Conservation (phyloP, 2,329 filamentous ascomycete genomes). For the Botrytis elliptica region DNA sequence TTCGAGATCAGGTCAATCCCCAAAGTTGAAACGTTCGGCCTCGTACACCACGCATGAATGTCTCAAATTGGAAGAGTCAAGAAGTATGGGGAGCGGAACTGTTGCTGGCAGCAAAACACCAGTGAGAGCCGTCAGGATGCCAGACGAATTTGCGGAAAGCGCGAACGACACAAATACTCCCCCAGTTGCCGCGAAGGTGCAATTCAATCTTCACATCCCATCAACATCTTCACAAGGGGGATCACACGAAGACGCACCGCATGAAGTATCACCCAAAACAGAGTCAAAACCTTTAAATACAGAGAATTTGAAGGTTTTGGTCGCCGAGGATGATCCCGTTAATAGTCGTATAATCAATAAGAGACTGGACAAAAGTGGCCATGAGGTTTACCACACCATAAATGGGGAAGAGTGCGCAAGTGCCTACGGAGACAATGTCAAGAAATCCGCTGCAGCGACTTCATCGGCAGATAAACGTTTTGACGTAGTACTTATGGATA, state of each 20-base stretch:
- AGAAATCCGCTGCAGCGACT: background rate
- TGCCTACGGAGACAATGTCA: constrained; percentile 62
- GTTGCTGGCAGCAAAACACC: constrained; percentile 44
- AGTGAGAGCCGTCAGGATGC: constrained; percentile 47
- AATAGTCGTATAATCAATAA: constrained; percentile 82
- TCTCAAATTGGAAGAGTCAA: constrained; percentile 31
- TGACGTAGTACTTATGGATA: constrained; percentile 86
- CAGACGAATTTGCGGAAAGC: constrained; percentile 42
- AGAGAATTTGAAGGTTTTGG: constrained; percentile 55
- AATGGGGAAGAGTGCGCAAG: constrained; percentile 84
- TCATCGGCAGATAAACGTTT: constrained; percentile 46
- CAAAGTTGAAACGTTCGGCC: constrained; percentile 26
- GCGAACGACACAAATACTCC: background rate
- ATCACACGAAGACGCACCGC: background rate
- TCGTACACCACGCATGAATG: constrained; percentile 31
- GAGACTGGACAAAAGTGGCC: constrained; percentile 73
- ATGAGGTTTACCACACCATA: constrained; percentile 68
- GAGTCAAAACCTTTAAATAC: constrained; percentile 16
- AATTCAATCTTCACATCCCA: constrained; percentile 26
- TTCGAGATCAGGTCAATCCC: constrained; percentile 14
- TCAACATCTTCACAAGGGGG: constrained; percentile 18
- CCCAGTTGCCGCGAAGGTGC: constrained; percentile 24
- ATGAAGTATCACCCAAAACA: background rate
- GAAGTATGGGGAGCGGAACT: constrained; percentile 42
- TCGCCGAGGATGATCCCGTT: constrained; percentile 86